phyloP scores from a whole-genome alignment of 148 eudicot species.

The Cornus florida region DNA sequence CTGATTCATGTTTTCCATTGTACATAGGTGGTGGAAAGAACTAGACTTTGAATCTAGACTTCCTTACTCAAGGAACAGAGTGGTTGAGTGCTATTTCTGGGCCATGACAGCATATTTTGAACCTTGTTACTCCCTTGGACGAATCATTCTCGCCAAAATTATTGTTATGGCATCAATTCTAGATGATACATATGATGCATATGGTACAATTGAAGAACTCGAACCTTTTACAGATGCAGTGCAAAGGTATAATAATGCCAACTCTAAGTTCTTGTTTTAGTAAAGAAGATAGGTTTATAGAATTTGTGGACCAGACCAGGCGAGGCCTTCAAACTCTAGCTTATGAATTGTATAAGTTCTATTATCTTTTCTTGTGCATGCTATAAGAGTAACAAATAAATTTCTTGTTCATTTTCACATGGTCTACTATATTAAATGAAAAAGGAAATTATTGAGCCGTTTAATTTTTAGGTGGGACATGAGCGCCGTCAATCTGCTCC shows the following conservation, averaged over 20 bases:
- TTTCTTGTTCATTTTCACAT: no score
- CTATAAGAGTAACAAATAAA: no score
- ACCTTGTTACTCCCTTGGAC: conserved; percentile 33
- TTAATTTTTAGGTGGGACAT: conserved; percentile 8
- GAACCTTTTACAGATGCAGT: conserved; percentile 26
- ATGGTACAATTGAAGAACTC: conserved; percentile 9
- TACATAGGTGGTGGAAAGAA: conserved; percentile 45
- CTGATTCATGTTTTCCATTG: neutral
- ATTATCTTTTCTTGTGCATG: no score
- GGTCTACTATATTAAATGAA: no score
- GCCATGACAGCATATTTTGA: conserved; percentile 31
- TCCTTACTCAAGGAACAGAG: conserved; percentile 32
- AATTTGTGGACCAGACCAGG: no score
- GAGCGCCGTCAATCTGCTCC: neutral
- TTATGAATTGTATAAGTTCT: no score
- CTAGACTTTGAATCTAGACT: conserved; percentile 25
- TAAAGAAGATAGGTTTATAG: no score
- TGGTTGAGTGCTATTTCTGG: conserved; percentile 47
- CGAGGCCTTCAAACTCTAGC: no score
- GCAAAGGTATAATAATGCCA: conserved; percentile 16
- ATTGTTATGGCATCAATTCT: neutral
- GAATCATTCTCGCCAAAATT: conserved; percentile 27
- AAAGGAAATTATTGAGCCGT: no score
- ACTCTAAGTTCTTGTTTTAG: no score
- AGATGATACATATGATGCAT: conserved; percentile 10